Conservation (phyloP, 345 rosid species). For the Arabidopsis thaliana region TAIR10.1 NC_003071.7:16217501-16218000, state of each 20-base stretch:
- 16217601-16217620: conserved; percentile 72
- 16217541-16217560: conserved; percentile 85
- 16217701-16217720: conserved; percentile 34
- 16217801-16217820: conserved; percentile 36
- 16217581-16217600: conserved; percentile 75
- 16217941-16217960: background rate
- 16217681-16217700: conserved; percentile 50
- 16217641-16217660: conserved; percentile 50
- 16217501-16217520: conserved; percentile 65
- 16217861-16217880: conserved; percentile 19
- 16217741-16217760: conserved; percentile 41
- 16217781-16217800: conserved; percentile 47
- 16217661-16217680: conserved; percentile 50
- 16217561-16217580: conserved; percentile 69
- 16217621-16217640: conserved; percentile 64
- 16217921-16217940: background rate
- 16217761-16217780: conserved; percentile 52
- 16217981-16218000: conserved; percentile 8
- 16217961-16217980: conserved; percentile 12
- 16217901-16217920: conserved; percentile 18
- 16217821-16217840: conserved; percentile 24
- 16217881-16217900: conserved; percentile 23
- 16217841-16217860: conserved; percentile 2
- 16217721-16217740: conserved; percentile 27
- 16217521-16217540: conserved; percentile 82